Evolutionary conservation across 2,329 filamentous ascomycete species (phyloP).

Genomic region (Pyricularia grisea): DNA sequence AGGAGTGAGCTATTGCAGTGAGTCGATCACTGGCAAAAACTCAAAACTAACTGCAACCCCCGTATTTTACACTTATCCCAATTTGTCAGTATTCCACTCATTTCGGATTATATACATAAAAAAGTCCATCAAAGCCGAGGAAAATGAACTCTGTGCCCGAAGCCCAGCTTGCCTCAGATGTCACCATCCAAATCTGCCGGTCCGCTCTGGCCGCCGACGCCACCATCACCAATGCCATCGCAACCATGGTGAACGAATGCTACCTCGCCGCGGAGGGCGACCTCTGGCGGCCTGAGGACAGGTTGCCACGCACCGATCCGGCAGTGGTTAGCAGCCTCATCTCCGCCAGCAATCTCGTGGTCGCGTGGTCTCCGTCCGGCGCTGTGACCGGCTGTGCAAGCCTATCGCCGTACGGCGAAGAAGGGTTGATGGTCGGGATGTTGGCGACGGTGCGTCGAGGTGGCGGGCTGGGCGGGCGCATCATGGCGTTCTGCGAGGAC

Average conservation of each 20-base stretch:
- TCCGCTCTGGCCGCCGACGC: slow-evolving; percentile 2
- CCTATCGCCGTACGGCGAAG: not conserved
- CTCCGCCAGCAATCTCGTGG: slow-evolving; percentile 13
- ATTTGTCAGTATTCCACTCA: not conserved
- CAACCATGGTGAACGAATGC: slow-evolving; percentile 8
- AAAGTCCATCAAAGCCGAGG: not conserved
- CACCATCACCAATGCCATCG: not conserved
- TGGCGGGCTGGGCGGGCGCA: slow-evolving; percentile 15
- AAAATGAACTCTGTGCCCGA: not conserved
- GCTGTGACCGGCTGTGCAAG: slow-evolving; percentile 11
- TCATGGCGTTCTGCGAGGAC: slow-evolving; percentile 19
- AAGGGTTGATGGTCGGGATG: slow-evolving; percentile 14
- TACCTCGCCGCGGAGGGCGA: slow-evolving; percentile 7
- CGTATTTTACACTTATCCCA: not conserved
- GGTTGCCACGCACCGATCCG: slow-evolving; percentile 12
- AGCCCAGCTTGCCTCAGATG: not conserved
- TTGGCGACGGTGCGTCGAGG: slow-evolving; percentile 15
- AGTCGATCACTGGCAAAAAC: not conserved
- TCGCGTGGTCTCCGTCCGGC: slow-evolving; percentile 13
- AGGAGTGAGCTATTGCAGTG: not conserved
- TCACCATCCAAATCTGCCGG: not conserved
- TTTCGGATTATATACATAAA: not conserved
- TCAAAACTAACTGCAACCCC: not conserved
- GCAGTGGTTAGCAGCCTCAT: slow-evolving; percentile 13
- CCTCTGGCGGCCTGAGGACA: slow-evolving; percentile 7